Evolutionary conservation across 192 early-diverging fungal genomes (phyloP).

Genomic region (Funneliformis geosporum): DNA sequence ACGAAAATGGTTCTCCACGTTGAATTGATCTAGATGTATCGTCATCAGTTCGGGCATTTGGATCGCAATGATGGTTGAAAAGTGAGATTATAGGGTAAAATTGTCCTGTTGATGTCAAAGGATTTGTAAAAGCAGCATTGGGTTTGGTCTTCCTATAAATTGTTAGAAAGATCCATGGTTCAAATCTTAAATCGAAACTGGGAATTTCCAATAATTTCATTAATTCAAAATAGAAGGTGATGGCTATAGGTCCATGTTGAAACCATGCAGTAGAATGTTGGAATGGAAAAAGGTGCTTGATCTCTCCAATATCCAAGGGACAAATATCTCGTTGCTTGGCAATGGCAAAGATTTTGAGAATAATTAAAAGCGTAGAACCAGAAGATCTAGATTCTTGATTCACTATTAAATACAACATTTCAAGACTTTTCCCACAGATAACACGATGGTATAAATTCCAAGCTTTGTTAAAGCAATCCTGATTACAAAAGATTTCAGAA

Average conservation of each 20-base stretch:
- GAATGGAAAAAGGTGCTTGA: not conserved
- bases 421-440: not conserved
- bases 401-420: not conserved
- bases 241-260: not conserved
- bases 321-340: conserved; percentile 6
- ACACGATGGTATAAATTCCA: not conserved
- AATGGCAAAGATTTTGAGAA: conserved; percentile 1
- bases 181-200: not conserved
- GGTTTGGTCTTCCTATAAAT: conserved; percentile 4
- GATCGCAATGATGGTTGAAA: not conserved
- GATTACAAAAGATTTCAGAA: conserved; percentile 5
- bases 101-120: not conserved
- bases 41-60: not conserved
- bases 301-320: not conserved
- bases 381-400: not conserved
- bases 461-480: not conserved
- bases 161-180: conserved; percentile 6
- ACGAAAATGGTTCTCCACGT: not conserved
- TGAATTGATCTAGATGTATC: not conserved
- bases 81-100: conserved; percentile 2
- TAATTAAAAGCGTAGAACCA: not conserved
- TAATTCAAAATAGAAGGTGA: too few relatives aligned
- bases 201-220: not conserved
- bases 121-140: not conserved
- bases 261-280: conserved; percentile 5